Evolutionary conservation across 768 basidiomycete genomes (phyloP).

Genomic region (Clathrus columnatus): DNA sequence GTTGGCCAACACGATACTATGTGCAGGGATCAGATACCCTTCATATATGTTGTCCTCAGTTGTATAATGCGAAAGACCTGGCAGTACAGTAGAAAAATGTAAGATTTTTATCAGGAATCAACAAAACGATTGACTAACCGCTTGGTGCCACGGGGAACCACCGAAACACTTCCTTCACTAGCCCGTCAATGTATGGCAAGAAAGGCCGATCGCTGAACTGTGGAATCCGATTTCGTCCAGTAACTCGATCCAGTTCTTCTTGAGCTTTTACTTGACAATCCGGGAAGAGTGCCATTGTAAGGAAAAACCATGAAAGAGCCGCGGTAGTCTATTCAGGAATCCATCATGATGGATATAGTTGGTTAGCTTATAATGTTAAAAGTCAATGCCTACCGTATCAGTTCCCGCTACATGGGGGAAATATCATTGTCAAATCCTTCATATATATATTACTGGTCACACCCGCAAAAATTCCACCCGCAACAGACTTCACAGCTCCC

Average conservation of each 20-base stretch:
- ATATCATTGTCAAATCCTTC: too few relatives aligned
- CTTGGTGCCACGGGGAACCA: conserved; percentile 1
- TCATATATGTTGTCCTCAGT: conserved; percentile 1
- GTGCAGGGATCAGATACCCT: background rate
- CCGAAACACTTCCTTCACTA: conserved; percentile 1
- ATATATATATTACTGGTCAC: too few relatives aligned
- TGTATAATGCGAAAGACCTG: background rate
- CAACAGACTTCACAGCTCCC: background rate
- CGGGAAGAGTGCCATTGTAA: background rate
- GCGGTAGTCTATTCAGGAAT: background rate
- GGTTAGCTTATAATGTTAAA: too few relatives aligned
- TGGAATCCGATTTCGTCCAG: background rate
- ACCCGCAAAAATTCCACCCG: background rate
- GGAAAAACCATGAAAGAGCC: background rate
- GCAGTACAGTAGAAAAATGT: background rate
- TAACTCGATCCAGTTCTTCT: background rate
- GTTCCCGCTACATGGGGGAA: background rate
- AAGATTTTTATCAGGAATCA: too few relatives aligned
- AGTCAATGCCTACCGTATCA: background rate
- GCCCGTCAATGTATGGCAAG: background rate
- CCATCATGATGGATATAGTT: too few relatives aligned
- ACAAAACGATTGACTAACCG: background rate
- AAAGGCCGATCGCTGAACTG: background rate
- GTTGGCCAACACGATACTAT: background rate
- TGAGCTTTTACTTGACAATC: background rate